These are phyloP conservation scores for Pseudozyma flocculosa DNA, from an alignment of 1,284 basidiomycete species.

Conservation along the genomic window DNA sequence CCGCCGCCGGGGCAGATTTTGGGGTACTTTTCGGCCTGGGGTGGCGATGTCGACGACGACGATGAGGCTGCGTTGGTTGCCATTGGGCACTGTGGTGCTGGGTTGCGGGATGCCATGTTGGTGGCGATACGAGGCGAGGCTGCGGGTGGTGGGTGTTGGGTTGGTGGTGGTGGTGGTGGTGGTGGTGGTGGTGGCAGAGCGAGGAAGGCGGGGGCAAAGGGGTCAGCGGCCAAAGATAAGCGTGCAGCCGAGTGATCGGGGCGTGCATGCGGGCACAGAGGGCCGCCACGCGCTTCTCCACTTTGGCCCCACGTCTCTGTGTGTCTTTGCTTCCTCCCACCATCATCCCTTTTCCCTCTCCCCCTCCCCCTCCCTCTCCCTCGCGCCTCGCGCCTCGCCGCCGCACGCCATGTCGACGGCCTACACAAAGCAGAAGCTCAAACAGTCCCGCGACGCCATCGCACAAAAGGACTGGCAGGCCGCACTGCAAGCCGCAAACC, in stretches of 20 bases:
- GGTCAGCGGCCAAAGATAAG: too few species aligned
- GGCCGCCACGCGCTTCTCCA: too few species aligned
- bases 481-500: conserved; percentile 27
- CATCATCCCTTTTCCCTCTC: background rate
- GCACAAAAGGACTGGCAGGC: conserved; percentile 39
- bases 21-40: conserved; percentile 36
- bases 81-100: conserved; percentile 3
- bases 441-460: conserved; percentile 44
- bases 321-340: too few species aligned
- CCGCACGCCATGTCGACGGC: conserved; percentile 21
- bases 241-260: too few species aligned
- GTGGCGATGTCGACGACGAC: background rate
- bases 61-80: background rate
- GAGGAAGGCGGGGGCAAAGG: too few species aligned
- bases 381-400: background rate
- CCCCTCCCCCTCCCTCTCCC: background rate
- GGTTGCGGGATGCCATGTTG: conserved; percentile 30
- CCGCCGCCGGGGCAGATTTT: conserved; percentile 65
- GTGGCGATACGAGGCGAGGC: background rate
- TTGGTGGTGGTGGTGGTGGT: too few species aligned
- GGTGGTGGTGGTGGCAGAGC: too few species aligned
- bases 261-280: too few species aligned
- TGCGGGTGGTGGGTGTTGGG: background rate
- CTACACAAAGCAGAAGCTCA: conserved; percentile 47
- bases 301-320: too few species aligned